Evolutionary conservation across 176 grass and related monocot genomes (phyloP).

Genomic region (Miscanthus lutarioriparius): DNA sequence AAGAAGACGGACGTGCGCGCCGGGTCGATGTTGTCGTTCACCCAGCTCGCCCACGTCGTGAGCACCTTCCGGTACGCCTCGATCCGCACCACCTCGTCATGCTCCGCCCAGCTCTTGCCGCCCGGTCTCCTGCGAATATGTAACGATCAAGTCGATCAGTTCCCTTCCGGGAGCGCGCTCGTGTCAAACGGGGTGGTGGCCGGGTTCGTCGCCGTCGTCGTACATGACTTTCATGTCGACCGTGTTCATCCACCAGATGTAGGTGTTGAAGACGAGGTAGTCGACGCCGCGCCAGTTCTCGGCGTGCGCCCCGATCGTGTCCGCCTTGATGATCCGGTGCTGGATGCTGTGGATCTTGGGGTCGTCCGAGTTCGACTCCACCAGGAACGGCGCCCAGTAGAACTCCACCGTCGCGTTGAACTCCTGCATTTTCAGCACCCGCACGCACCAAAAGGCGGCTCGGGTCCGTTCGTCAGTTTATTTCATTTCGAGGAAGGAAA

Average conservation of each 20-base stretch:
- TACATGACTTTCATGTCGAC: slow-evolving; percentile 65
- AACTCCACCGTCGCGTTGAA: slow-evolving; percentile 79
- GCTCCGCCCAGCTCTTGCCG: slow-evolving; percentile 56
- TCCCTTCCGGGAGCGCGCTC: no score
- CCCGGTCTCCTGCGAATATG: slow-evolving; percentile 48
- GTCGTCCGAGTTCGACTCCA: slow-evolving; percentile 80
- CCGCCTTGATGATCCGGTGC: slow-evolving; percentile 63
- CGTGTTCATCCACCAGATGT: slow-evolving; percentile 88
- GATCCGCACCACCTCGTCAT: slow-evolving; percentile 64
- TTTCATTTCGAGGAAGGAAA: background rate
- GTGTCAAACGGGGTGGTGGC: no score
- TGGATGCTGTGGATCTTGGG: slow-evolving; percentile 76
- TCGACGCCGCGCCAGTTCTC: slow-evolving; percentile 60
- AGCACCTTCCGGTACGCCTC: slow-evolving; percentile 71
- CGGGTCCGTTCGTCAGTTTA: background rate
- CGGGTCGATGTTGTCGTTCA: slow-evolving; percentile 79
- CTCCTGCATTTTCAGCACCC: slow-evolving; percentile 38
- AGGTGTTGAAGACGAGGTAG: slow-evolving; percentile 74
- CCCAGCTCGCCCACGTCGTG: slow-evolving; percentile 74
- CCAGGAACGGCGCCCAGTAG: slow-evolving; percentile 92
- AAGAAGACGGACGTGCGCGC: slow-evolving; percentile 81
- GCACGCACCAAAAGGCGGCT: no score
- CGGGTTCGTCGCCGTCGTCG: no score
- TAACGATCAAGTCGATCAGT: no score
- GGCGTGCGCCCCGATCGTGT: slow-evolving; percentile 53